A percentile compares a stretch with the other conserved stretches of the same genome.
Evolutionary conservation across 73 alveolate genomes (phyloP).

Genomic region (Tetrahymena malaccensis): DNA sequence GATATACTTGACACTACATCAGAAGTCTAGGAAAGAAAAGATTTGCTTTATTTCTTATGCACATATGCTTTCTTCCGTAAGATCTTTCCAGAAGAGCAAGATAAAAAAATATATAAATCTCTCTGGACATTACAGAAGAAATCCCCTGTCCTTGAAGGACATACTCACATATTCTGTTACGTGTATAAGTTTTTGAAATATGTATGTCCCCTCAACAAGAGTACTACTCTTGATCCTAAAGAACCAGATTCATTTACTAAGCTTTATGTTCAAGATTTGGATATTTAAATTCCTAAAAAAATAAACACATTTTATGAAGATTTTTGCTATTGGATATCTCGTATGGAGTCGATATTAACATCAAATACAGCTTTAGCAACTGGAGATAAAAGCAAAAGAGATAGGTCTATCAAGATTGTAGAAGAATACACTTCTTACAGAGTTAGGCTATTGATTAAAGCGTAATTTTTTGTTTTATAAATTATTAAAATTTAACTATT

Average conservation of each 20-base stretch:
- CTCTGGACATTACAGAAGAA: constrained; percentile 68
- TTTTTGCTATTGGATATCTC: constrained; percentile 38
- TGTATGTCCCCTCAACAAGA: constrained; percentile 70
- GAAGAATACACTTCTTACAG: constrained; percentile 27
- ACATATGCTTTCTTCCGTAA: constrained; percentile 67
- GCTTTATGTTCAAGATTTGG: constrained; percentile 16
- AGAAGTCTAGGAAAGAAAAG: constrained; percentile 58
- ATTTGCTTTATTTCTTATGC: constrained; percentile 51
- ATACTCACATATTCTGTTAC: constrained; percentile 50
- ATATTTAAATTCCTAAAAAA: neutral
- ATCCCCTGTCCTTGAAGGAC: constrained; percentile 66
- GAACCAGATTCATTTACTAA: constrained; percentile 41
- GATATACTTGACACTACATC: constrained; percentile 38
- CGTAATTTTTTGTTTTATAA: neutral
- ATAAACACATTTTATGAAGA: constrained; percentile 14
- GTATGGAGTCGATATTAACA: constrained; percentile 38
- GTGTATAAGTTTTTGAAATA: constrained; percentile 61
- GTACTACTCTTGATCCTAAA: constrained; percentile 69
- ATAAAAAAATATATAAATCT: constrained; percentile 53
- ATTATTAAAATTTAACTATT: neutral
- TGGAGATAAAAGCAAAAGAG: constrained; percentile 19
- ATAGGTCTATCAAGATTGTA: constrained; percentile 5
- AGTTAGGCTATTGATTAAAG: neutral
- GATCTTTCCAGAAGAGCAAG: constrained; percentile 58
- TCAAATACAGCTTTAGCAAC: constrained; percentile 22